Percentiles rank a stretch among this genome's conserved stretches.
These are phyloP conservation scores for Parsonsia alboflavescens DNA, from an alignment of 257 asterid species.

Conservation along the genomic window DNA sequence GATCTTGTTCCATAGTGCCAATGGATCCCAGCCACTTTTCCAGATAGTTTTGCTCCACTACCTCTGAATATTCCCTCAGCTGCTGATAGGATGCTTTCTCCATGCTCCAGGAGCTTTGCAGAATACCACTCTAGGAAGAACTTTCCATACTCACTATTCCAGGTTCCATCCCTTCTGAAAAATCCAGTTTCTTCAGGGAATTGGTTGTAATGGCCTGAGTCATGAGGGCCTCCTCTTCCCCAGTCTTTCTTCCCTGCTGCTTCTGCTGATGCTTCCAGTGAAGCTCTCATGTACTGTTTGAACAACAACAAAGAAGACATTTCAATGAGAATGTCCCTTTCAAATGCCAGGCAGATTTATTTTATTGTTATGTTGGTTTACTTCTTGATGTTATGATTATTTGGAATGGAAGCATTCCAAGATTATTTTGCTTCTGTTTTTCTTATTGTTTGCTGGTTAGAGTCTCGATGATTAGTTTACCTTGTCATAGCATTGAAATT, in stretches of 20 bases:
- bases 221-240: slow-evolving; percentile 84
- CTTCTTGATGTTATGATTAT: not conserved
- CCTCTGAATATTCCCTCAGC: slow-evolving; percentile 64
- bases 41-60: slow-evolving; percentile 71
- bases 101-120: slow-evolving; percentile 64
- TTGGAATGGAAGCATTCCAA: not conserved
- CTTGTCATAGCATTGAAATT: slow-evolving; percentile 90
- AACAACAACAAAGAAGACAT: slow-evolving; percentile 2
- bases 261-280: slow-evolving; percentile 73
- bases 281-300: slow-evolving; percentile 84
- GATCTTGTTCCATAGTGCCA: slow-evolving; percentile 93
- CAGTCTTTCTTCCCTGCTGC: slow-evolving; percentile 60
- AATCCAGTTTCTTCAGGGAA: slow-evolving; percentile 86
- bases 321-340: not conserved
- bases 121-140: slow-evolving; percentile 88
- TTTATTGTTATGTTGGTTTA: not conserved
- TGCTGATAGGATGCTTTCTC: slow-evolving; percentile 63
- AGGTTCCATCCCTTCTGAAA: slow-evolving; percentile 66
- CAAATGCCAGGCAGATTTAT: not conserved
- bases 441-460: not conserved
- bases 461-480: slow-evolving; percentile 22
- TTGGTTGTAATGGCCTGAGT: slow-evolving; percentile 72
- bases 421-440: not conserved
- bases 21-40: slow-evolving; percentile 89
- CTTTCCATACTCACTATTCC: slow-evolving; percentile 77